Evolutionary conservation across 306 rosid species (phyloP).

Genomic region (Oxytropis ochrocephala): DNA sequence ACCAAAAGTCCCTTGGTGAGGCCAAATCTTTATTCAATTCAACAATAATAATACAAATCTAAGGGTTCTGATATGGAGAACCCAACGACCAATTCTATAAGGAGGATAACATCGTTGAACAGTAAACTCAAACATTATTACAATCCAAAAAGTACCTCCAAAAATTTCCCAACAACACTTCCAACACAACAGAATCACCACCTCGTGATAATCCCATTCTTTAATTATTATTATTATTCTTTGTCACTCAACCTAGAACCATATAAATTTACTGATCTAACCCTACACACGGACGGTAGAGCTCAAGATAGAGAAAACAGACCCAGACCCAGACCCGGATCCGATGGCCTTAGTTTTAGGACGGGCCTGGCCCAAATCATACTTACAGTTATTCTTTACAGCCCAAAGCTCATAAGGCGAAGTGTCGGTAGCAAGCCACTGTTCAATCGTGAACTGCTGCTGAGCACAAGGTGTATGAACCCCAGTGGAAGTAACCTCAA

Average conservation of each 20-base stretch:
- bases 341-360: neutral
- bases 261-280: neutral
- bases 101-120: neutral
- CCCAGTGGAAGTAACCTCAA: slow-evolving; percentile 70
- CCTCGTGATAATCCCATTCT: neutral
- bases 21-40: neutral
- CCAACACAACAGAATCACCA: neutral
- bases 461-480: slow-evolving; percentile 49
- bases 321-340: neutral
- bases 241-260: too few species aligned
- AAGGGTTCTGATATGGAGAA: neutral
- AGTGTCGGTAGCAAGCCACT: slow-evolving; percentile 71
- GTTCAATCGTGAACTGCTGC: slow-evolving; percentile 52
- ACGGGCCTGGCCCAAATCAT: neutral
- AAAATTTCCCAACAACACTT: neutral
- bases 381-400: slow-evolving; percentile 23
- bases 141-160: neutral
- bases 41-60: neutral
- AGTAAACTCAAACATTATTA: neutral
- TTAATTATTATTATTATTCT: too few species aligned
- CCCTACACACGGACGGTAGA: neutral
- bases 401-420: slow-evolving; percentile 56
- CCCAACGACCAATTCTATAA: neutral
- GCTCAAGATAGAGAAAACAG: neutral
- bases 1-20: neutral